phyloP scores from a whole-genome alignment of 139 green algal genomes.

The Edaphochlamys debaryana region DNA sequence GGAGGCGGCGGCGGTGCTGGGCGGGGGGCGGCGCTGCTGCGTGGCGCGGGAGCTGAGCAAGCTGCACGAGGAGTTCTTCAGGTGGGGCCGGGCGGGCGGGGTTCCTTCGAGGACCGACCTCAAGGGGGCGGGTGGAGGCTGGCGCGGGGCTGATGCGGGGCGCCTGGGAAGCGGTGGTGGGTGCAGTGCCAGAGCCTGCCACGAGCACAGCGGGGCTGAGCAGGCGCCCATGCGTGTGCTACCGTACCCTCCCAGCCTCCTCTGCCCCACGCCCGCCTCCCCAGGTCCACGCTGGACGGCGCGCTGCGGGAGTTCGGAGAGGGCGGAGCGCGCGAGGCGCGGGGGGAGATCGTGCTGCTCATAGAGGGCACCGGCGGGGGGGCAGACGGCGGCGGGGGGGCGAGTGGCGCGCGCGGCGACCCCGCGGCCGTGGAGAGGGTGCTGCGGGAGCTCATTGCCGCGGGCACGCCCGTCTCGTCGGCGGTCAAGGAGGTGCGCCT shows the following conservation, averaged over 20 bases:
- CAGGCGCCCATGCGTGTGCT: too few species aligned
- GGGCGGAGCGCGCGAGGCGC: constrained; percentile 23
- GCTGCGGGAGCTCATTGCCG: constrained; percentile 36
- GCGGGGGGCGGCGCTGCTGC: constrained; percentile 62
- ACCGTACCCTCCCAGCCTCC: too few species aligned
- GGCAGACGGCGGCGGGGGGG: not conserved
- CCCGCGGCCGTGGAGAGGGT: constrained; percentile 31
- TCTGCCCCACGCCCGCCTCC: too few species aligned
- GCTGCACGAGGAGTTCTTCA: constrained; percentile 86
- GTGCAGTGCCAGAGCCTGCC: constrained; percentile 26
- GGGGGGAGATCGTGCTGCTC: constrained; percentile 81
- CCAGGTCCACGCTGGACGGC: constrained; percentile 39
- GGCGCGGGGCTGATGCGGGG: too few species aligned
- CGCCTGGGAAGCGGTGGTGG: constrained; percentile 15
- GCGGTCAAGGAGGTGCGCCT: constrained; percentile 49
- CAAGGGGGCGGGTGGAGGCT: too few species aligned
- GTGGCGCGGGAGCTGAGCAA: constrained; percentile 93
- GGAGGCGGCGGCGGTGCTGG: constrained; percentile 74
- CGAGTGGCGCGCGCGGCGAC: constrained; percentile 8
- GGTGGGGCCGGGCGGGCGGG: constrained; percentile 58
- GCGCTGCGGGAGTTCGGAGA: constrained; percentile 34
- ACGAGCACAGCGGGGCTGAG: too few species aligned
- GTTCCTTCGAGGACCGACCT: too few species aligned
- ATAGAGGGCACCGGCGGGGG: constrained; percentile 56
- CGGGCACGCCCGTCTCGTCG: constrained; percentile 13